Conservation (phyloP, 768 basidiomycete genomes). For the Suillus spraguei region DNA sequence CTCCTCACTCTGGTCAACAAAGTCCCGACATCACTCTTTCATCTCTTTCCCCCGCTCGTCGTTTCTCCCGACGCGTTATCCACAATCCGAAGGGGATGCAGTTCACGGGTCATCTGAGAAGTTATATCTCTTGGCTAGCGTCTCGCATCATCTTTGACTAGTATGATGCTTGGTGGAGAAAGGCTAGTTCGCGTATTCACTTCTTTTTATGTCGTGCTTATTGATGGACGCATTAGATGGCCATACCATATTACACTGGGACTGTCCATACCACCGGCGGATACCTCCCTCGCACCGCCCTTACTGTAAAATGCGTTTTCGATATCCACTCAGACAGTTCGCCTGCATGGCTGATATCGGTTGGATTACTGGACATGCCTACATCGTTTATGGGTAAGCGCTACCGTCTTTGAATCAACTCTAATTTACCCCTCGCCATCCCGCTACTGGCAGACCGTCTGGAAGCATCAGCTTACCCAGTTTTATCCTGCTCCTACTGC, state of each 20-base stretch:
- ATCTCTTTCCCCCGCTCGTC: too few species aligned
- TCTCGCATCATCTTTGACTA: too few species aligned
- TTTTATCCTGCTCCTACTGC: constrained; percentile 95
- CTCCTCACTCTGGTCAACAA: too few species aligned
- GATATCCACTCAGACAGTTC: constrained; percentile 94
- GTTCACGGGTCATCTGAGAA: too few species aligned
- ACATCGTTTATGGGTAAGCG: constrained; percentile 94
- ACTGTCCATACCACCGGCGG: constrained; percentile 85
- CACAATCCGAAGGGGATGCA: too few species aligned
- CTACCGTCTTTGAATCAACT: constrained; percentile 93
- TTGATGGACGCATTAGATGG: constrained; percentile 46
- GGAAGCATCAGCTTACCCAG: constrained; percentile 91
- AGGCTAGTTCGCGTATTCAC: constrained; percentile 52
- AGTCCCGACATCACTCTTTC: too few species aligned
- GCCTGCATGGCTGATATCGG: constrained; percentile 99
- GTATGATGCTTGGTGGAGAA: constrained; percentile 88
- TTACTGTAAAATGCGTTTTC: constrained; percentile 97
- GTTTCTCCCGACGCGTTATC: too few species aligned
- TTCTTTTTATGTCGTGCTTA: not conserved
- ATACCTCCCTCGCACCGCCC: constrained; percentile 88
- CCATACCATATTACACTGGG: constrained; percentile 84
- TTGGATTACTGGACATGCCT: constrained; percentile 98
- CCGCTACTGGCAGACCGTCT: constrained; percentile 96
- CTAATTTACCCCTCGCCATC: constrained; percentile 96
- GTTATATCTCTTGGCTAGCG: too few species aligned